Evolutionary conservation across 2,329 filamentous ascomycete species (phyloP).

Genomic region (Epichloe sibirici): DNA sequence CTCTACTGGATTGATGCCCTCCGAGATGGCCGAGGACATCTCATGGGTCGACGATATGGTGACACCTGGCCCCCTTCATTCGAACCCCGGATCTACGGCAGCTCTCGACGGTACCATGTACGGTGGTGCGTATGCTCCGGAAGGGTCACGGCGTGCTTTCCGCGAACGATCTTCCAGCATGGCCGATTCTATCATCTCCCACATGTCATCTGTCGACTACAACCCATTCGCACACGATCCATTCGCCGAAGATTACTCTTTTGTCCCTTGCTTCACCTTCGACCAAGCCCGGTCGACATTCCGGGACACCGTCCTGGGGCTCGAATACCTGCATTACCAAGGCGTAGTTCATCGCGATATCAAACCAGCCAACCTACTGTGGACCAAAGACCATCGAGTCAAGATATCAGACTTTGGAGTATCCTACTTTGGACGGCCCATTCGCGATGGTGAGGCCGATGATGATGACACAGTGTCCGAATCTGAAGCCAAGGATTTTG

Average conservation of each 20-base stretch:
- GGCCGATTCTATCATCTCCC: conserved; percentile 62
- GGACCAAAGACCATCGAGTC: conserved; percentile 71
- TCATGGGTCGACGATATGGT: conserved; percentile 40
- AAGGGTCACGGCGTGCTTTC: conserved; percentile 43
- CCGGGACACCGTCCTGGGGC: conserved; percentile 79
- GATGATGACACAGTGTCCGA: conserved; percentile 65
- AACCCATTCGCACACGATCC: conserved; percentile 46
- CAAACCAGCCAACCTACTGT: conserved; percentile 81
- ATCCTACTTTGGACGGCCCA: conserved; percentile 85
- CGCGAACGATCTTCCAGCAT: conserved; percentile 67
- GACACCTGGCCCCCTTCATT: conserved; percentile 39
- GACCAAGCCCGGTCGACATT: conserved; percentile 74
- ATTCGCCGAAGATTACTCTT: conserved; percentile 78
- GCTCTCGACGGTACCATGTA: conserved; percentile 69
- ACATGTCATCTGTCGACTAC: conserved; percentile 54
- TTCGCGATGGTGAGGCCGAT: conserved; percentile 68
- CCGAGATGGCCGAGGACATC: conserved; percentile 23
- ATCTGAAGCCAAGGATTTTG: conserved; percentile 74
- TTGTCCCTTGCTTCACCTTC: conserved; percentile 86
- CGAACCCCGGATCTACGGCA: conserved; percentile 38
- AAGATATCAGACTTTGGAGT: conserved; percentile 99
- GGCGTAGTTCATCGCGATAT: conserved; percentile 77
- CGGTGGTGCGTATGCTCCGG: conserved; percentile 55
- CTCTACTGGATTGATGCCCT: conserved; percentile 20
- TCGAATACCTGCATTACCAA: conserved; percentile 87